phyloP scores from a whole-genome alignment of 2,329 filamentous ascomycete genomes.

The Xylaria sp. region DNA sequence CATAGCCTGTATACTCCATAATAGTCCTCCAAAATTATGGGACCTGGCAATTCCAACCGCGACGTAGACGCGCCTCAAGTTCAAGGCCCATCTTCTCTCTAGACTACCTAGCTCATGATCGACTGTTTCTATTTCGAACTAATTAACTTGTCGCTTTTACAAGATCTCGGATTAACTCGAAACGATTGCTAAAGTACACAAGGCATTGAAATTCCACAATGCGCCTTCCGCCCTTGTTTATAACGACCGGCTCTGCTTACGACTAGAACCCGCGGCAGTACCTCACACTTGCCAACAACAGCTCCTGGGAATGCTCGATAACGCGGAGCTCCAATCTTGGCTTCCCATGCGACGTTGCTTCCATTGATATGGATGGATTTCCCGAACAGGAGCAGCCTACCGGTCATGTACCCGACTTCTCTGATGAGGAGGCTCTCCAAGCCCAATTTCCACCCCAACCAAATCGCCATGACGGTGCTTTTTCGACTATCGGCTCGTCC shows the following conservation, averaged over 20 bases:
- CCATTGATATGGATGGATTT: conserved; percentile 32
- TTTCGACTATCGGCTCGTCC: conserved; percentile 37
- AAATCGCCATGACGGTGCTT: conserved; percentile 28
- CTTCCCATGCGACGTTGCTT: conserved; percentile 36
- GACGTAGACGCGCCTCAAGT: conserved; percentile 30
- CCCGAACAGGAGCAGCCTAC: conserved; percentile 33
- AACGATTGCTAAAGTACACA: not conserved
- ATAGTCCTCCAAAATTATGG: not conserved
- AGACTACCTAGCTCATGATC: conserved; percentile 18
- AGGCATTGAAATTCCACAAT: conserved; percentile 34
- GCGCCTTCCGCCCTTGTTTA: conserved; percentile 39
- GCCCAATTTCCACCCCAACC: conserved; percentile 21
- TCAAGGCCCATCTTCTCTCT: conserved; percentile 8
- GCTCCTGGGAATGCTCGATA: conserved; percentile 38
- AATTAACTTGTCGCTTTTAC: not conserved
- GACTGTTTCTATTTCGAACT: conserved; percentile 5
- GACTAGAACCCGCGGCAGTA: conserved; percentile 40
- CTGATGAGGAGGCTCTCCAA: conserved; percentile 38
- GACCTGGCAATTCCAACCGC: conserved; percentile 11
- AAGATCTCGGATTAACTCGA: not conserved
- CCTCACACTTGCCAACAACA: conserved; percentile 29
- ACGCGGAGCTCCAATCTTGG: conserved; percentile 30
- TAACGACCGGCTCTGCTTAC: conserved; percentile 37
- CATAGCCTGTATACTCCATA: not conserved
- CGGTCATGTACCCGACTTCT: conserved; percentile 38